Percentiles rank a stretch among this genome's conserved stretches.
Evolutionary conservation across 2,329 filamentous ascomycete genomes (phyloP).

Genomic region (Neoarthrinium moseri): DNA sequence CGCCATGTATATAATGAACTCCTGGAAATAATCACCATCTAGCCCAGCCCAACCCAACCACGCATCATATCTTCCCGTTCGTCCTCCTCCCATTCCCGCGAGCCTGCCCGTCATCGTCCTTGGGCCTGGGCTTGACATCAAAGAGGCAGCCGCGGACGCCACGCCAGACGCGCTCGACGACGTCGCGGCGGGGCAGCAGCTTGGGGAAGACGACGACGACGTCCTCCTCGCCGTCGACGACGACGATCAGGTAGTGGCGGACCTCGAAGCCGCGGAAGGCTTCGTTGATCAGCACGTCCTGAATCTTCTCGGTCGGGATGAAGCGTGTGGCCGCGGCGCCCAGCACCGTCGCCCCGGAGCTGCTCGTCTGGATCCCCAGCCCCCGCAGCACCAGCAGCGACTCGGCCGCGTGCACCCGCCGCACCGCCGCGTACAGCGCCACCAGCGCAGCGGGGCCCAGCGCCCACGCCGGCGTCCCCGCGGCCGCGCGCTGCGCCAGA

Average conservation of each 20-base stretch:
- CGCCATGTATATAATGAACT: too few species aligned
- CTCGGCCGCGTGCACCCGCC: conserved; percentile 63
- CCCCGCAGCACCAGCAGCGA: conserved; percentile 85
- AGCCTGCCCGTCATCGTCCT: conserved; percentile 25
- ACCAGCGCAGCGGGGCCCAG: conserved; percentile 35
- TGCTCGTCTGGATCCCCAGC: conserved; percentile 85
- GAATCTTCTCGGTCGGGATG: conserved; percentile 89
- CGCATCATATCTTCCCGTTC: not conserved
- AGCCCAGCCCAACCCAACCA: too few species aligned
- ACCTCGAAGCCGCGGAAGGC: conserved; percentile 93
- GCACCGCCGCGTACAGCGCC: conserved; percentile 43
- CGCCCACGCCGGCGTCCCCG: conserved; percentile 35
- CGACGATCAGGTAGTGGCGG: conserved; percentile 81
- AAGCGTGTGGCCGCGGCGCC: conserved; percentile 46
- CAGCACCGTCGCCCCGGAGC: conserved; percentile 58
- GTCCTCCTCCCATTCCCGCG: conserved; percentile 7
- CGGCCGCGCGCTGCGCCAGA: conserved; percentile 30
- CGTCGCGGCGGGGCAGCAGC: conserved; percentile 68
- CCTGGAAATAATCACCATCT: too few species aligned
- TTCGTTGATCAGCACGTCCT: conserved; percentile 92
- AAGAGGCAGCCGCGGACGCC: conserved; percentile 81
- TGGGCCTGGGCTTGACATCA: conserved; percentile 43
- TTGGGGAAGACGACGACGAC: conserved; percentile 93
- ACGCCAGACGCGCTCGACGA: conserved; percentile 89
- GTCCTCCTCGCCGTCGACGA: conserved; percentile 85